Base-by-base conservation (phyloP, 2,329 filamentous ascomycete genomes). In the Diplodia scrobiculata region DNA sequence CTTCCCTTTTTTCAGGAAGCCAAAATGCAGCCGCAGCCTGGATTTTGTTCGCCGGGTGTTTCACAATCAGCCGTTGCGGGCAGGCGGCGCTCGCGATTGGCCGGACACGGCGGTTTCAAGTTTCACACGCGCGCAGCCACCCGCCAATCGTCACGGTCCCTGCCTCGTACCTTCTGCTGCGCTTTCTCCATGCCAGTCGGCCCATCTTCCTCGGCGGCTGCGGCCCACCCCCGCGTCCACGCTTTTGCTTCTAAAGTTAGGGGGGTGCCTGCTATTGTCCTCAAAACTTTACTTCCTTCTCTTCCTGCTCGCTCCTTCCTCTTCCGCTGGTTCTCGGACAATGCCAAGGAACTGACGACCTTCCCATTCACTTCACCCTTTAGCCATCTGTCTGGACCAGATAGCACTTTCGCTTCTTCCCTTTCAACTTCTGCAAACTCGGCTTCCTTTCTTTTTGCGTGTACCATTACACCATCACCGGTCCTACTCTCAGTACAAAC, bases 61-160 rank as follows among this genome's bases (percentile, higher is more conserved):
- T 60, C 55, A 45, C 41, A 32, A 32, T 41, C n/a, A 21, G 34
- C 38, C 34, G 54, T 25, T n/a, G 13, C 9, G 19, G 36, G n/a
- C 13, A 14, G 17, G 17, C 9, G 38, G 2, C 13, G 38, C 14
- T 25, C 38, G 10, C 45, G 25, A 60, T 60, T 60, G 38, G 55
- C 21, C 25, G 10, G 21, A 5, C 25, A 9, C 11, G 17, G 13
- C 55, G 25, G 55, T 60, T 60, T 60, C 55, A 32, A 45, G 55
- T 60, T 60, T 60, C 55, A 60, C 55, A 11, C 25, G 7, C 55
- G 38, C 55, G 17, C 55, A 10, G 25, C 55, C 38, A 6, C 55
- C 38, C 27, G 25, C 55, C 55, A 60, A 60, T 60, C 55, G 55
- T 27, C 55, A 7, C 2, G 1, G 3, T 6, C 27, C 19, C 54